A percentile compares a stretch with the other conserved stretches of the same genome.
Conservation (phyloP, 2,329 filamentous ascomycete genomes). For the Aspergillus chevalieri region DNA sequence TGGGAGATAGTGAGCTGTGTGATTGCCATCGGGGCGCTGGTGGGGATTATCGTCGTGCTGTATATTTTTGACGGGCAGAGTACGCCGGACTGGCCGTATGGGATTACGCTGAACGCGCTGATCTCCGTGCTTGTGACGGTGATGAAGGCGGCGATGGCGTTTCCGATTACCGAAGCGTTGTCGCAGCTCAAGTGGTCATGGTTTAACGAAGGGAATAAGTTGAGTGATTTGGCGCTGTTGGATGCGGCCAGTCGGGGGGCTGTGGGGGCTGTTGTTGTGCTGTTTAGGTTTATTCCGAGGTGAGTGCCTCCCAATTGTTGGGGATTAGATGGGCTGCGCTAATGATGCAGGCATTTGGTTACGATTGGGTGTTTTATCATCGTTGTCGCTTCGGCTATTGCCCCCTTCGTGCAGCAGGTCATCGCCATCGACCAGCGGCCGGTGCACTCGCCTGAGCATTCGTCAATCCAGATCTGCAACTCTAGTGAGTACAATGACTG, state of each 20-base stretch:
- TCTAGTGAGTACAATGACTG: constrained; percentile 16
- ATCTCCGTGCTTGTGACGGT: constrained; percentile 24
- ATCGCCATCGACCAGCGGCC: constrained; percentile 16
- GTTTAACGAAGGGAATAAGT: constrained; percentile 20
- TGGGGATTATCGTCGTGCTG: constrained; percentile 28
- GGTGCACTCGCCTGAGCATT: constrained; percentile 7
- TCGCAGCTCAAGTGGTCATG: constrained; percentile 33
- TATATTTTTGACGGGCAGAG: constrained; percentile 19
- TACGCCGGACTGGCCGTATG: constrained; percentile 26
- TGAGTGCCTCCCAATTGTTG: no score
- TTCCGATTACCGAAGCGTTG: constrained; percentile 23
- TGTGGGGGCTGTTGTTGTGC: constrained; percentile 21
- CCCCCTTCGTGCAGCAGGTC: constrained; percentile 28
- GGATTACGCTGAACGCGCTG: constrained; percentile 27
- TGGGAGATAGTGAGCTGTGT: constrained; percentile 16
- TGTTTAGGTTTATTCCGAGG: constrained; percentile 19
- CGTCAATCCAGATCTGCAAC: constrained; percentile 18
- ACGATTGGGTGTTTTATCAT: constrained; percentile 24
- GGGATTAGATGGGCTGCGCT: background rate
- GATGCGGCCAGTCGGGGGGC: constrained; percentile 30
- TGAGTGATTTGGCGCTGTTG: constrained; percentile 26
- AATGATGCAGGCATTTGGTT: constrained; percentile 16
- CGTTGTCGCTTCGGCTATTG: constrained; percentile 21
- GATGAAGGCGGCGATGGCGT: constrained; percentile 25
- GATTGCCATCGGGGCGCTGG: constrained; percentile 28